These are phyloP conservation scores for Hericium rajendrae DNA, from an alignment of 768 basidiomycete species.

Conservation along the genomic window DNA sequence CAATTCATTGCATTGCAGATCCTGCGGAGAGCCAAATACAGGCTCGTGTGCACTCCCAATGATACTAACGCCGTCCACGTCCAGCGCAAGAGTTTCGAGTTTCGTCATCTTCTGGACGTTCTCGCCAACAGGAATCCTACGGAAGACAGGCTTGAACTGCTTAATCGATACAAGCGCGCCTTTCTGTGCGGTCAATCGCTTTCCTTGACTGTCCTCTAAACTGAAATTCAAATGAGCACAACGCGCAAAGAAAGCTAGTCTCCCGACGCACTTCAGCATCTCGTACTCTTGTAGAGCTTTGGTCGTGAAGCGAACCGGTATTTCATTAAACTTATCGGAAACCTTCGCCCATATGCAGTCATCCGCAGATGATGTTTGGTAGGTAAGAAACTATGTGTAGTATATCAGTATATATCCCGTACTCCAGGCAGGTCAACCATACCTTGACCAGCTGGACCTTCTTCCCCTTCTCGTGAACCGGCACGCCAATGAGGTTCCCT, in stretches of 20 bases:
- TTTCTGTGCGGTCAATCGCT: conserved; percentile 33
- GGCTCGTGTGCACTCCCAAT: conserved; percentile 37
- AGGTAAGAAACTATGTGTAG: conserved; percentile 44
- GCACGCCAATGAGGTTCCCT: conserved; percentile 29
- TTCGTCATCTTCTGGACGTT: conserved; percentile 29
- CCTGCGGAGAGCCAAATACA: conserved; percentile 41
- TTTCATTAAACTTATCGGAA: conserved; percentile 44
- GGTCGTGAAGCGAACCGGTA: conserved; percentile 47
- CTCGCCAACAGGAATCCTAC: conserved; percentile 38
- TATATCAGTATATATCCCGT: background rate
- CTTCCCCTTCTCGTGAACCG: conserved; percentile 28
- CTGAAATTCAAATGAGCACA: conserved; percentile 1
- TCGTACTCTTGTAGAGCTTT: conserved; percentile 39
- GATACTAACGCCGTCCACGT: conserved; percentile 34
- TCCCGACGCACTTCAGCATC: conserved; percentile 22
- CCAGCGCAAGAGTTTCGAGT: conserved; percentile 38
- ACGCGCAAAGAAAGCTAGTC: background rate
- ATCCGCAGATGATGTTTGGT: conserved; percentile 26
- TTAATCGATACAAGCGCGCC: conserved; percentile 39
- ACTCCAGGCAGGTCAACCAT: conserved; percentile 2
- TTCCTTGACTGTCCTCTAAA: conserved; percentile 17
- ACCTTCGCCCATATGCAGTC: conserved; percentile 51
- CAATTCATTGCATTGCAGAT: conserved; percentile 29
- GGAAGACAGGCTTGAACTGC: conserved; percentile 40
- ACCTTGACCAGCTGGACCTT: conserved; percentile 57